Evolutionary conservation across 345 rosid species (phyloP).

Genomic region (Viola odorata): DNA sequence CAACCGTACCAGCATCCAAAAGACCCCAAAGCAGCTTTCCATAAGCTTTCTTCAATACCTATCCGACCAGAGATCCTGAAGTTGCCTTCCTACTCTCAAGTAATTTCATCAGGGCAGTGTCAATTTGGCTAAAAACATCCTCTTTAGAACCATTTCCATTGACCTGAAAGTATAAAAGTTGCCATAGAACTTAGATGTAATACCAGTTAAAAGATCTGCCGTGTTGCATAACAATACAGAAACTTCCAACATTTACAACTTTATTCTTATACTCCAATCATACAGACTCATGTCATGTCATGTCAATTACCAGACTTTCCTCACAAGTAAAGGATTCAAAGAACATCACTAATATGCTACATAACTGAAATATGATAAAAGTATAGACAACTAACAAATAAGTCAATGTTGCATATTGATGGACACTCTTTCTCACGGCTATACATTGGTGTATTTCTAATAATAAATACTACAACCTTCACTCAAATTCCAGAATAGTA

Average conservation of each 20-base stretch:
- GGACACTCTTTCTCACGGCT: too few relatives aligned
- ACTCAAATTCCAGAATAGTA: too few relatives aligned
- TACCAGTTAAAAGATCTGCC: background rate
- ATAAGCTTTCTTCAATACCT: conserved; percentile 6
- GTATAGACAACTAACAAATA: too few relatives aligned
- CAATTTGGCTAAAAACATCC: conserved; percentile 52
- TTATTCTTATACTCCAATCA: too few relatives aligned
- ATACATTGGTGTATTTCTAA: too few relatives aligned
- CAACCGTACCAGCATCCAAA: background rate
- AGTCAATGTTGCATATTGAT: too few relatives aligned
- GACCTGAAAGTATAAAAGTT: conserved; percentile 37
- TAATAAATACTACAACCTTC: too few relatives aligned
- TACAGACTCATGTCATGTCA: background rate
- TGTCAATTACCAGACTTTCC: background rate
- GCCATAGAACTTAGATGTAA: background rate
- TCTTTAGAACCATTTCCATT: conserved; percentile 53
- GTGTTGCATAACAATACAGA: background rate
- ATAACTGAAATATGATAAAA: too few relatives aligned
- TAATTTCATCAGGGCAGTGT: conserved; percentile 40
- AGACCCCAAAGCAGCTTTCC: background rate
- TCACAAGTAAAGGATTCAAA: background rate
- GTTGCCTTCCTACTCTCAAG: conserved; percentile 32
- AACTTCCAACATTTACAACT: background rate
- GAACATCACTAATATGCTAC: too few relatives aligned
- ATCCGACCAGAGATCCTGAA: conserved; percentile 36